Base-by-base conservation (phyloP, 768 basidiomycete species). In the Auricularia auricula-judae region DNA sequence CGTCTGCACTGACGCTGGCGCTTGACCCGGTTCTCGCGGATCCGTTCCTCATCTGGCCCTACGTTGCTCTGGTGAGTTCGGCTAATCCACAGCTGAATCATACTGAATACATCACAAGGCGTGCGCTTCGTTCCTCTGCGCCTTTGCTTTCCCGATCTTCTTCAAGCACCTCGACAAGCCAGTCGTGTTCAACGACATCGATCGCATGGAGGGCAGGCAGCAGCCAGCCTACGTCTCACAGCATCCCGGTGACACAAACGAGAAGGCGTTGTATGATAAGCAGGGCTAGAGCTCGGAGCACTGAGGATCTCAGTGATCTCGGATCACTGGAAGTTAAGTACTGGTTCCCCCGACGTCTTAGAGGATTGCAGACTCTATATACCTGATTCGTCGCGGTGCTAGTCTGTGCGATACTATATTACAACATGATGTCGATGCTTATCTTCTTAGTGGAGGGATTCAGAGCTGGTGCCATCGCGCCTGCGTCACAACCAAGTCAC, bases 21-120 rank as follows among this genome's bases (percentile, higher is more conserved):
- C 51, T 70, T 47, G 66, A 72, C 23, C 65, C 69, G 16, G 71
- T 64, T 33, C 67, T 72, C 43, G 42, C 65, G 5, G 73, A 75
- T 67, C 75, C 75, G 16, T 69, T 73, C 67, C 70, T 76, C 51
- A 72, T 72, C 64, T 72, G 70, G 71, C 66, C 65, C 12, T 65
- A 64, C 36, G 66, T 70, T 54, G 72, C 68, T n/a, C 65, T 72
- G 43, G 56, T 59, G 29, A 29, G 56, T 34, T 7, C 21, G 23
- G 7, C 11, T 8, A 8, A 29, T 33, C 56, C 23, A 33, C 29
- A n/a, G 56, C 29, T 7, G 56, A 18, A 14, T 14, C 7, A 10
- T 8, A 51, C 47, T 51, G 21, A 51, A 8, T 11, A 5, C 4
- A 16, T 16, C 10, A 18, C 18, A 14, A 51, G 34, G 71, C 71